Evolutionary conservation across 2,329 filamentous ascomycete species (phyloP), one percentile per base, ranked within the genome.

Genomic region (Penicillium sp.): DNA sequence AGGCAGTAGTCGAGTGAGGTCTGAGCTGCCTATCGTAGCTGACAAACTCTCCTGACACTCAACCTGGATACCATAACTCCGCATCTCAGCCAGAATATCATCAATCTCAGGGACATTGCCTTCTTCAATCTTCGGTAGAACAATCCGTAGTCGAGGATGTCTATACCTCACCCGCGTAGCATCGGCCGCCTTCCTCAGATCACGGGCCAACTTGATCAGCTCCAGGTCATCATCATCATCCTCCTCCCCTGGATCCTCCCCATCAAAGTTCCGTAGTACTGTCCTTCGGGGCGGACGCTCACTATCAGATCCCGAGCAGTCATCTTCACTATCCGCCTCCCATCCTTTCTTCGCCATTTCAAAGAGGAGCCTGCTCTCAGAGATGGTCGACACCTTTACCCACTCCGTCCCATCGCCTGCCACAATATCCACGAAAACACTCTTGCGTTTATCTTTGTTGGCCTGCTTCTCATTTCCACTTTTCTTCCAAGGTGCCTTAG

Each of bases 331-430:
- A 54, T 75, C 77, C 44, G 70, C 72, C 62, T 85, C 82, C 82
- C 85, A 88, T 11, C 87, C 86, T 56, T 86, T 81, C 69, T 89
- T 88, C 3, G 88, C 87, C 61, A 90, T 80, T 63, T 90, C 87
- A 67, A 87, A 87, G 19, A 89, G 72, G 29, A 90, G 74, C 51
- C 86, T 79, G 56, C 80, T 84, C 61, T 88, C 83, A 1, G 84
- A 87, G 24, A 88, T 76, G 5, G 86, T 87, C 5, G 85, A 88
- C 1, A 90, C 82, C 69, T 89, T 89, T 53, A 87, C 81, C 88
- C 87, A 90, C 64, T 86, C 80, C 56, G 80, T 73, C 11, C 87
- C 87, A 68, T 84, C 80, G 55, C 84, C 77, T 1, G 84, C 80
- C 26, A 90, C 82, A 46, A 89, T 82, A 72, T 90, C 87, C 4